Percentiles rank a stretch among this genome's conserved stretches.
phyloP scores from a whole-genome alignment of 2,329 filamentous ascomycete genomes.

The Ophiocordyceps robertsii region DNA sequence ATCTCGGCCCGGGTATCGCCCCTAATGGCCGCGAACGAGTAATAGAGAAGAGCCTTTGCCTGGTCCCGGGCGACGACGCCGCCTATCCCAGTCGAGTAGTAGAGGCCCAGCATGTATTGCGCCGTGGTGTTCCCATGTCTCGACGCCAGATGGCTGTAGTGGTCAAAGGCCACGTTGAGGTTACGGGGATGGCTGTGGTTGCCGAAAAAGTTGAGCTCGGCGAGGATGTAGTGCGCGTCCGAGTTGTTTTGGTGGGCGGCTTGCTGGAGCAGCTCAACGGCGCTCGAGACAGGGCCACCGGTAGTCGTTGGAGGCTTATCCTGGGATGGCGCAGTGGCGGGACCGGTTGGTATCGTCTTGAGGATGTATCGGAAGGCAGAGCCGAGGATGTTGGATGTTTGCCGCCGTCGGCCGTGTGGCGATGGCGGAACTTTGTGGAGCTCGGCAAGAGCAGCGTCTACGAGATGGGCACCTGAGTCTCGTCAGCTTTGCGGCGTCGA shows the following conservation, averaged over 20 bases:
- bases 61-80: constrained; percentile 72
- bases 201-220: constrained; percentile 93
- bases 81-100: constrained; percentile 88
- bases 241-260: constrained; percentile 47
- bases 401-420: constrained; percentile 27
- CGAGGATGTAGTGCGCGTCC: constrained; percentile 80
- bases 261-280: constrained; percentile 37
- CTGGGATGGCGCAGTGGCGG: constrained; percentile 31
- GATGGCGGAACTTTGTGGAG: constrained; percentile 35
- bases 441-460: constrained; percentile 36
- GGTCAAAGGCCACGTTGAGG: constrained; percentile 63
- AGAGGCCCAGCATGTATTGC: constrained; percentile 89
- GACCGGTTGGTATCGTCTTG: constrained; percentile 35
- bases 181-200: constrained; percentile 82
- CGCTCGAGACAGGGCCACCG: constrained; percentile 32
- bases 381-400: constrained; percentile 29
- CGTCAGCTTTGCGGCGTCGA: not conserved
- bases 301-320: constrained; percentile 16
- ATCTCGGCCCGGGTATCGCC: constrained; percentile 83
- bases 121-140: constrained; percentile 79
- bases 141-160: constrained; percentile 67
- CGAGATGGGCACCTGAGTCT: constrained; percentile 34
- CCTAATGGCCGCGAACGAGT: constrained; percentile 79
- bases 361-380: constrained; percentile 28
- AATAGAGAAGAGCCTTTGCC: constrained; percentile 82